Conservation (phyloP, 352 stramenopile species). For the Phytopythium mirpurense region DNA sequence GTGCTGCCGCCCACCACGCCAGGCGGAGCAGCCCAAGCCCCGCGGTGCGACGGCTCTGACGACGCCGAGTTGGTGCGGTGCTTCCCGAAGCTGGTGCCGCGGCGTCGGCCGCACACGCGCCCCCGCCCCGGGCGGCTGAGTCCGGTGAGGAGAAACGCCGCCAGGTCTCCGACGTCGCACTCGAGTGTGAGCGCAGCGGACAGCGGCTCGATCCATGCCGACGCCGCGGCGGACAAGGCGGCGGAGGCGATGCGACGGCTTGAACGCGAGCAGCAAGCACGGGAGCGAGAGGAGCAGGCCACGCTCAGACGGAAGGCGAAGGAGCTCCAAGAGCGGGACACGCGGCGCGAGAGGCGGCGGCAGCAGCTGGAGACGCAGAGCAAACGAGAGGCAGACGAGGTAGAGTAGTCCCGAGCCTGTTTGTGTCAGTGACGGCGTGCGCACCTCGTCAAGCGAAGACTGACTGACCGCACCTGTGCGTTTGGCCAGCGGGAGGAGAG, state of each 20-base stretch:
- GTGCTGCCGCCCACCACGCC: slow-evolving; percentile 15
- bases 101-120: slow-evolving; percentile 1
- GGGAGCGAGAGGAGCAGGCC: background rate
- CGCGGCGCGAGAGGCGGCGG: slow-evolving; percentile 25
- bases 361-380: slow-evolving; percentile 30
- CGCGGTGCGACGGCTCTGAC: no score
- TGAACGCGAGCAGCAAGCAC: background rate
- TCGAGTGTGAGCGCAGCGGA: background rate
- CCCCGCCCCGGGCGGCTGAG: slow-evolving; percentile 5
- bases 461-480: background rate
- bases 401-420: no score
- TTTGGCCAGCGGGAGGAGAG: slow-evolving; percentile 37
- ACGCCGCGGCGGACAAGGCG: background rate
- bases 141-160: background rate
- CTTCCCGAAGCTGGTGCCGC: slow-evolving; percentile 1
- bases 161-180: background rate
- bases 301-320: background rate
- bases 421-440: no score
- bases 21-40: no score
- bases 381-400: slow-evolving; percentile 22
- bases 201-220: background rate
- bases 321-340: background rate
- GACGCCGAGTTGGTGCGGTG: background rate
- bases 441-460: background rate
- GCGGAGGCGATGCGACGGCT: background rate